phyloP scores from a whole-genome alignment of 2,329 filamentous ascomycete genomes.

The Pestalotiopsis sp. region DNA sequence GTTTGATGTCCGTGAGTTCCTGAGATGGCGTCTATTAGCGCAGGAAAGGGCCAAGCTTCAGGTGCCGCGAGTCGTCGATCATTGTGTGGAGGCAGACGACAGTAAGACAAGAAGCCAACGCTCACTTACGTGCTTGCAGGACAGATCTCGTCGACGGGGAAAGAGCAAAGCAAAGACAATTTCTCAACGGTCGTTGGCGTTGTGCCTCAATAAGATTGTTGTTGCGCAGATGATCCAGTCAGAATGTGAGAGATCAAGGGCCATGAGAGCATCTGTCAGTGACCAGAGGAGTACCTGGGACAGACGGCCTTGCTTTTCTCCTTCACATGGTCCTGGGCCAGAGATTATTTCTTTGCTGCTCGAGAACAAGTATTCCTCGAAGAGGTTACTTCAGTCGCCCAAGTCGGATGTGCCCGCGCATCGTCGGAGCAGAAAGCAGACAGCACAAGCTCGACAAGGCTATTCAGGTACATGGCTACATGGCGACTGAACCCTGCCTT shows the following conservation, averaged over 20 bases:
- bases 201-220: neutral
- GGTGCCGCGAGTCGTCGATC: slow-evolving; percentile 9
- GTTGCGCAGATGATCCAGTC: neutral
- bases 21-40: slow-evolving; percentile 11
- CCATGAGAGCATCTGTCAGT: neutral
- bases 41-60: slow-evolving; percentile 12
- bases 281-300: slow-evolving; percentile 1
- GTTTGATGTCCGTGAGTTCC: slow-evolving; percentile 10
- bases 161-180: slow-evolving; percentile 3
- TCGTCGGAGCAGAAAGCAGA: neutral
- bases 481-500: neutral
- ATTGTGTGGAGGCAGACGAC: neutral
- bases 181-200: slow-evolving; percentile 4
- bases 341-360: neutral
- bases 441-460: neutral
- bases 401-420: neutral
- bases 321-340: neutral
- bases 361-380: slow-evolving; percentile 3
- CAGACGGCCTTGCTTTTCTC: slow-evolving; percentile 2
- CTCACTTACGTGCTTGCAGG: neutral
- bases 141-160: neutral
- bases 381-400: slow-evolving; percentile 8
- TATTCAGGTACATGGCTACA: neutral
- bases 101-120: neutral
- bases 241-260: neutral